Conservation (phyloP, 1,139 yeast genomes). For the Taphrina pruni region DNA sequence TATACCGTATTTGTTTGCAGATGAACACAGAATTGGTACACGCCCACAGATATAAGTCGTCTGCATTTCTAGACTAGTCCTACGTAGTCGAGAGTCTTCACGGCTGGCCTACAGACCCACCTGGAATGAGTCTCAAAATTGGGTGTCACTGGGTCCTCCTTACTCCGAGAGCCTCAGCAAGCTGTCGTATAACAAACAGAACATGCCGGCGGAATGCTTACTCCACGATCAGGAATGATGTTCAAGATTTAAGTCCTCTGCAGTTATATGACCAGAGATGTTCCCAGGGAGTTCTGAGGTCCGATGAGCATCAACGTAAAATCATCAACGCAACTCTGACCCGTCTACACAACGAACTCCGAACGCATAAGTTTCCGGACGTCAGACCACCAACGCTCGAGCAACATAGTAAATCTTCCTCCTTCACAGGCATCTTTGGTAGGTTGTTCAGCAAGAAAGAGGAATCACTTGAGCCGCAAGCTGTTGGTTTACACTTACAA, state of each 20-base stretch:
- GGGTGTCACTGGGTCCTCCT: background rate
- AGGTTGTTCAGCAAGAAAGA: constrained; percentile 9
- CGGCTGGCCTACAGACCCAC: too few species aligned
- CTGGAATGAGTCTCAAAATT: background rate
- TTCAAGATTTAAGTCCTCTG: constrained; percentile 11
- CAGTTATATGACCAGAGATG: constrained; percentile 34
- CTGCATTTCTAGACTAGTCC: too few species aligned
- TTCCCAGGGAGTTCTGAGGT: constrained; percentile 19
- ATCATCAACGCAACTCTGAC: constrained; percentile 29
- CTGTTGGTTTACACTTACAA: constrained; percentile 45
- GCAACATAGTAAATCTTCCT: constrained; percentile 12
- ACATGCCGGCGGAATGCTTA: background rate
- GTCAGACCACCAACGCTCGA: constrained; percentile 28
- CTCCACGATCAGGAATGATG: background rate
- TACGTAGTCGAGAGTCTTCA: too few species aligned
- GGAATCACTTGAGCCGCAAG: constrained; percentile 5
- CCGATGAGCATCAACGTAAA: constrained; percentile 32
- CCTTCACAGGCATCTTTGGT: constrained; percentile 14
- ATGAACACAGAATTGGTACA: too few species aligned
- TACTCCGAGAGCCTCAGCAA: background rate
- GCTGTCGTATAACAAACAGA: background rate
- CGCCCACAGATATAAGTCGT: too few species aligned
- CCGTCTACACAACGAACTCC: constrained; percentile 34
- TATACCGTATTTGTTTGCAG: too few species aligned
- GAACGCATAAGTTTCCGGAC: constrained; percentile 20